Evolutionary conservation across 331 rosid genomes (phyloP), one percentile per base, ranked within the genome.

Genomic region (Pyracantha coccinea): DNA sequence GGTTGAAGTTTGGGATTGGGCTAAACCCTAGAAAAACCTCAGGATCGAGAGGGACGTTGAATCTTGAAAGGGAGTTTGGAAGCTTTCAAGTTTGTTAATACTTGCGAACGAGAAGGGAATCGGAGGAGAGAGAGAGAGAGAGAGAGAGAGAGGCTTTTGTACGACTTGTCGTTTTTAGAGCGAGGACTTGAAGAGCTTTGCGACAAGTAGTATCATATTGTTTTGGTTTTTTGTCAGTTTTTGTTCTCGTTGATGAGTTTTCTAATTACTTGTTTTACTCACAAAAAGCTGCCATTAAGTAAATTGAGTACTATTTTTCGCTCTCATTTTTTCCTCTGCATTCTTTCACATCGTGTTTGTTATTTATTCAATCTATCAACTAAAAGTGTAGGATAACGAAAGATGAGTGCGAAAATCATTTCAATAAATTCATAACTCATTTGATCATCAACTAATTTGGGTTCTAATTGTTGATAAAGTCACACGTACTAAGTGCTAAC

Each of bases 11-110:
- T 41, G 28, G 47, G 59, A 25, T 55, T 47, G 82, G 59, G 79
- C 71, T 80, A 80, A 84, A 87, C 90, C 89, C 88, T 78, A 41
- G 69, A 29, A 72, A 87, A 85, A 50, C 73, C 82, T n/a, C 71
- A 47, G 58, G 80, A 76, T 76, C 70, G 55, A 52, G 45, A 69
- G 19, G 0, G 41, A 3, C 23, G 55, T 50, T 50, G 55, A 50
- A 50, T 17, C n/a, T 45, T 45, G 53, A 14, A 14, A 1, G 55
- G 55, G 55, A 50, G n/a, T 50, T 50, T 50, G 55, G 55, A 8
- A 50, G 55, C 20, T 50, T 2, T 50, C n/a, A 50, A 50, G 63
- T 29, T 52, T 20, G 50, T 31, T 2, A 66, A 13, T 25, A 38
- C 65, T 23, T 21, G 68, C 25, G 68, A 38, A 69, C 45, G 41